phyloP scores from a whole-genome alignment of 2,329 filamentous ascomycete species.

The Cyclaneusma minus region DNA sequence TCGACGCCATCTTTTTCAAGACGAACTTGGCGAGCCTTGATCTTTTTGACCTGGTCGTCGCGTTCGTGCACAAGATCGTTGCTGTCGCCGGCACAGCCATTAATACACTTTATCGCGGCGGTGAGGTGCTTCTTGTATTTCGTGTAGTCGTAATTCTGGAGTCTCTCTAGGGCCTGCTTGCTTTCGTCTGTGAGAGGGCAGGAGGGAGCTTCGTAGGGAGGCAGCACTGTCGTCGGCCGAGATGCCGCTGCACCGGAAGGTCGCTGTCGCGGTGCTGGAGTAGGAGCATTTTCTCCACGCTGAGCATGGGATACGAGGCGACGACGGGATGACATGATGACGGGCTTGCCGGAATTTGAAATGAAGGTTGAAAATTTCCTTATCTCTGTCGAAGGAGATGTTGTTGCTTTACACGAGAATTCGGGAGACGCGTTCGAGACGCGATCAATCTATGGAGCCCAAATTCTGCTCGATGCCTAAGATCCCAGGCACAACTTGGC shows the following conservation, averaged over 20 bases:
- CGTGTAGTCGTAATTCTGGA: slow-evolving; percentile 25
- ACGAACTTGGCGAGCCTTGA: slow-evolving; percentile 16
- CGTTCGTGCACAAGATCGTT: slow-evolving; percentile 33
- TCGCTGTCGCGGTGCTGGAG: slow-evolving; percentile 5
- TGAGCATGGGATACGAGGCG: slow-evolving; percentile 9
- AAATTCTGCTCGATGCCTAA: no score
- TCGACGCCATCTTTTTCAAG: slow-evolving; percentile 18
- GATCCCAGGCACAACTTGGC: no score
- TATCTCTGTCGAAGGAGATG: no score
- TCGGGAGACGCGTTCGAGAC: no score
- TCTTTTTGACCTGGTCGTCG: slow-evolving; percentile 10
- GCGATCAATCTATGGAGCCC: no score
- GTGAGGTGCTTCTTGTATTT: slow-evolving; percentile 31
- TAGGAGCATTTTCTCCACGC: slow-evolving; percentile 9
- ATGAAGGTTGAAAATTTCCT: no score
- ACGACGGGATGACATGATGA: slow-evolving; percentile 10
- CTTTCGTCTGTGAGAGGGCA: slow-evolving; percentile 32
- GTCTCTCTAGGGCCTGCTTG: slow-evolving; percentile 26
- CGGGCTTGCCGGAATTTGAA: slow-evolving; percentile 1
- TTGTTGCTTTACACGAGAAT: no score
- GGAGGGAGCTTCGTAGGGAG: slow-evolving; percentile 34
- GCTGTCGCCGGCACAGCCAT: slow-evolving; percentile 31
- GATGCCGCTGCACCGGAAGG: slow-evolving; percentile 4
- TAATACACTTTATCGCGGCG: slow-evolving; percentile 29
- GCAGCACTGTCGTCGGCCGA: slow-evolving; percentile 18